Percentiles rank a stretch among this genome's conserved stretches.
Conservation (phyloP, 352 stramenopile species). For the Pythium chondricola region DNA sequence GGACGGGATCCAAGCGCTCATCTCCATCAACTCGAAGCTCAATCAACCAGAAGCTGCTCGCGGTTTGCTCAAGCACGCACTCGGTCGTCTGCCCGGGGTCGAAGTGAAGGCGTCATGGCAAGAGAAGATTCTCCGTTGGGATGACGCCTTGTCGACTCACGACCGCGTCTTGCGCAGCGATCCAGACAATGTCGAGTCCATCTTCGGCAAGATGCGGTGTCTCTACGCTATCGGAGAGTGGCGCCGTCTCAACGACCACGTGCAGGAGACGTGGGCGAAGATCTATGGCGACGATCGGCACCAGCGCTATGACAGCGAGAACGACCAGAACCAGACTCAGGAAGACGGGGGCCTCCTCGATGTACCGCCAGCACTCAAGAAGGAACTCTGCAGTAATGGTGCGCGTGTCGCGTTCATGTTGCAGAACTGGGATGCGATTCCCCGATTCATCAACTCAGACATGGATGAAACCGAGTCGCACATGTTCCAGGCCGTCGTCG, state of each 20-base stretch:
- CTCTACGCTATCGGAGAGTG: conserved; percentile 97
- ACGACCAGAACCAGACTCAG: conserved; percentile 22
- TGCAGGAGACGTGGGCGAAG: conserved; percentile 81
- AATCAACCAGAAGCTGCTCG: conserved; percentile 96
- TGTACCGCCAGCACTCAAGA: conserved; percentile 76
- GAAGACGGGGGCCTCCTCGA: conserved; percentile 51
- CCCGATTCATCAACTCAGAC: conserved; percentile 82
- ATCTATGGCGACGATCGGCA: conserved; percentile 57
- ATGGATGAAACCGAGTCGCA: conserved; percentile 83
- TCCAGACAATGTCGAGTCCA: conserved; percentile 90
- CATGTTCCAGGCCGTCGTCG: conserved; percentile 88
- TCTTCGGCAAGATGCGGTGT: conserved; percentile 98
- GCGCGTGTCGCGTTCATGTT: conserved; percentile 75
- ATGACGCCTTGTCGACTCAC: conserved; percentile 94
- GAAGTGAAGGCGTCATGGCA: conserved; percentile 96
- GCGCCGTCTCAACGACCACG: conserved; percentile 93
- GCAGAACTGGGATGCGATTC: conserved; percentile 83
- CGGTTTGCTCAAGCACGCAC: conserved; percentile 94
- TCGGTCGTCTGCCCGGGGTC: conserved; percentile 66
- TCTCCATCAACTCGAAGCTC: conserved; percentile 99
- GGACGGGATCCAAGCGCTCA: conserved; percentile 96
- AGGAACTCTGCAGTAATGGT: conserved; percentile 79
- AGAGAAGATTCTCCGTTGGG: conserved; percentile 97
- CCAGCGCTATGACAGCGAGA: conserved; percentile 20
- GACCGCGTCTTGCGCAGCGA: conserved; percentile 70